Evolutionary conservation across 1,284 basidiomycete genomes (phyloP), one percentile per base, ranked within the genome.

Genomic region (Puccinia horiana): DNA sequence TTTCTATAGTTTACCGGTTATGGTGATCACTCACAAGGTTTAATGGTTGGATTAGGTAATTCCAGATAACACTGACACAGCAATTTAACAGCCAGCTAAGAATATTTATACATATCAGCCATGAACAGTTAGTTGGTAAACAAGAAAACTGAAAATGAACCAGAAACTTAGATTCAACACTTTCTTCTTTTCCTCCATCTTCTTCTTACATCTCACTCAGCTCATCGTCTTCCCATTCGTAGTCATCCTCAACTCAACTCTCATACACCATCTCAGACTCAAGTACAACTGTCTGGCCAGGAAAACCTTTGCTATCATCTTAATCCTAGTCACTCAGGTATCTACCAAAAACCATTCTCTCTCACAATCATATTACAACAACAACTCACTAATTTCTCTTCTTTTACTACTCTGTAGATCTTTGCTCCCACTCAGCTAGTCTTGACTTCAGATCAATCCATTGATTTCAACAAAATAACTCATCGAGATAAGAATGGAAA

Each of bases 181-280:
- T 20, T 69, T 49, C 29, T 79, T 79, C 49, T 70, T 79, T 47
- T 23, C 18, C 20, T 70, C 63, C 20, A 37, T 70, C 63, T 35
- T 70, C 44, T 16, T 70, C 40, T 32, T 79, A 2, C 76, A 79
- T 42, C 35, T 65, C 23, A 79, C 76, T 29, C 76, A 79, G 58
- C 76, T 79, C 11, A 29, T 79, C 35, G 56, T 79, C 63, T 79
- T 79, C 65, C 76, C 76, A 20, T 58, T 79, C 35, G 65, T 69
- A 14, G 23, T 61, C 26, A 3, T 61, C 40, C 40, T n/a, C 32
- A 65, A 54, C 26, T 29, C 40, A 40, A 76, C 42, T 14, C 2
- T 76, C 54, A 20, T 65, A 56, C n/a, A 2, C n/a, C 32, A 61
- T 42, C 32, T 61, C 37, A 26, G 56, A 29, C 44, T 63, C 8